These are phyloP conservation scores for Pholiota microspora DNA, from an alignment of 768 basidiomycete genomes.

Conservation along the genomic window DNA sequence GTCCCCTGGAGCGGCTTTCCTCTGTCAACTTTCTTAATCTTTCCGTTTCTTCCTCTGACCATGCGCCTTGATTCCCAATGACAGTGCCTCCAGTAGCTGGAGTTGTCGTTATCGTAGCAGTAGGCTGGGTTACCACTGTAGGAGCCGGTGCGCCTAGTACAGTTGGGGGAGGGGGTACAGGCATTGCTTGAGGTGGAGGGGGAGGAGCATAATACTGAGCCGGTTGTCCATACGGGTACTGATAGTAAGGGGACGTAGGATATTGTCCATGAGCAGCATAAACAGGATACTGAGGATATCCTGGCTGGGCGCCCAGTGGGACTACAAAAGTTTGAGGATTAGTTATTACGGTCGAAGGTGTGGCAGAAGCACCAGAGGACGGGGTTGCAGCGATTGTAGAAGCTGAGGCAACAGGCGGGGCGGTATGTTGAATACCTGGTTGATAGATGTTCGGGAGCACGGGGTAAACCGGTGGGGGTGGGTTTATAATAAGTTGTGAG, in stretches of 20 bases:
- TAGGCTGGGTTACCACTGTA: slow-evolving; percentile 19
- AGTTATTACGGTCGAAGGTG: slow-evolving; percentile 50
- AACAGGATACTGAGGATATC: slow-evolving; percentile 46
- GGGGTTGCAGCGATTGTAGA: slow-evolving; percentile 26
- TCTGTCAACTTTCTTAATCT: slow-evolving; percentile 67
- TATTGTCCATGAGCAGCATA: slow-evolving; percentile 43
- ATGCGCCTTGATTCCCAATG: slow-evolving; percentile 58
- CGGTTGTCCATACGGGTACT: slow-evolving; percentile 28
- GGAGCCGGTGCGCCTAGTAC: slow-evolving; percentile 19
- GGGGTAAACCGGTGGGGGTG: slow-evolving; percentile 60
- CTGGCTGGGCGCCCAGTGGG: slow-evolving; percentile 51
- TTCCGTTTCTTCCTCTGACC: slow-evolving; percentile 78
- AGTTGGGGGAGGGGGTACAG: slow-evolving; percentile 19
- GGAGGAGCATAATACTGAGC: slow-evolving; percentile 15
- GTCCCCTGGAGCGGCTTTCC: slow-evolving; percentile 48
- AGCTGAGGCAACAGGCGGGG: slow-evolving; percentile 28
- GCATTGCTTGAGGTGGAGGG: slow-evolving; percentile 10
- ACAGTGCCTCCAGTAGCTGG: slow-evolving; percentile 34
- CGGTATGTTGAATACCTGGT: slow-evolving; percentile 21
- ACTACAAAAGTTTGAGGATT: slow-evolving; percentile 75
- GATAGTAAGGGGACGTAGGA: slow-evolving; percentile 64
- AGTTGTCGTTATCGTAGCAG: slow-evolving; percentile 28
- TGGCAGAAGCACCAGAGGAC: slow-evolving; percentile 23
- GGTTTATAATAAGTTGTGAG: slow-evolving; percentile 60
- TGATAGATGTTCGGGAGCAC: slow-evolving; percentile 41